Conservation (phyloP, 495 filamentous ascomycete species). For the Penicillium cataractarum region DNA sequence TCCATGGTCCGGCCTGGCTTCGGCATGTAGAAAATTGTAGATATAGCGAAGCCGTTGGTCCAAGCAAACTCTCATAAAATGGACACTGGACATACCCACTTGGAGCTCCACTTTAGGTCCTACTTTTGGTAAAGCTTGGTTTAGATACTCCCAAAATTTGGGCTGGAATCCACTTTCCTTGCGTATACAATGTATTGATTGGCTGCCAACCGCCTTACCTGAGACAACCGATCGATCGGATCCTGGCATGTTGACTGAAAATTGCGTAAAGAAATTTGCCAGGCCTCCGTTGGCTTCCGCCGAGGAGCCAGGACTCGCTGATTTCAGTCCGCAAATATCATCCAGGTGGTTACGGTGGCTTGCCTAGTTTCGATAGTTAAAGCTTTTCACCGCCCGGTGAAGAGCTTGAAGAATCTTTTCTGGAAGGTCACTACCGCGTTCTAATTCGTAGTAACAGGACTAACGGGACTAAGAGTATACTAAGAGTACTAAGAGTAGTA, state of each 20-base stretch:
- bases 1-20: conserved; percentile 2
- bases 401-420: neutral
- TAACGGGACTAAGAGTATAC: too few species aligned
- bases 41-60: neutral
- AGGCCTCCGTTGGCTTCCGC: neutral
- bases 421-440: neutral
- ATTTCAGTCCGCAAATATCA: neutral
- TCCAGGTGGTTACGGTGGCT: neutral
- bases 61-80: neutral
- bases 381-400: neutral
- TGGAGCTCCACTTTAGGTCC: neutral
- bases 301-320: neutral
- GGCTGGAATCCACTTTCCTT: neutral
- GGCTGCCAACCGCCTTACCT: neutral
- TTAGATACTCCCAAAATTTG: neutral
- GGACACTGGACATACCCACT: neutral
- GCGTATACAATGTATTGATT: neutral
- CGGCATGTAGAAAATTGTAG: too few species aligned
- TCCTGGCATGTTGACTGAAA: conserved; percentile 2
- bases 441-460: too few species aligned
- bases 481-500: too few species aligned
- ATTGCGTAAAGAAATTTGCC: neutral
- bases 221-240: conserved; percentile 14
- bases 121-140: neutral
- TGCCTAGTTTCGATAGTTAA: neutral